Conservation (phyloP, 805 yeast genomes). For the Alloascoidea africana region DNA sequence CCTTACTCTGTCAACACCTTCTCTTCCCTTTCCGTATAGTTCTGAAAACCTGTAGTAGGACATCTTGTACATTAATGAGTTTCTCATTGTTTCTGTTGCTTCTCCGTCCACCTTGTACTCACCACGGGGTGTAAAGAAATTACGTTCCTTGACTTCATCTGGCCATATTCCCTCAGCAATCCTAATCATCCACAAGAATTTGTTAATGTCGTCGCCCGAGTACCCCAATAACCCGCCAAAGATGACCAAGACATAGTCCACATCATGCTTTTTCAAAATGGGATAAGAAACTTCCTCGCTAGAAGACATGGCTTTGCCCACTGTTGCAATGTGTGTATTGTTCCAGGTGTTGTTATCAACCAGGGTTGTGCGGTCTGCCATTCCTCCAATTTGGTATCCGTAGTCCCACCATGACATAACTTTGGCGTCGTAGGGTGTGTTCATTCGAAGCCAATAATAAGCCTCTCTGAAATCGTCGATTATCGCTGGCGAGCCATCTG, state of each 20-base stretch:
- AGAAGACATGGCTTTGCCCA: conserved; percentile 95
- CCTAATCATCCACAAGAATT: conserved; percentile 97
- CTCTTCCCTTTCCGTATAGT: conserved; percentile 34
- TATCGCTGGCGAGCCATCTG: conserved; percentile 73
- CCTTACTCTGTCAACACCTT: conserved; percentile 76
- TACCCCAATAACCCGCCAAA: conserved; percentile 92
- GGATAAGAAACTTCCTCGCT: conserved; percentile 80
- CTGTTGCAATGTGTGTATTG: conserved; percentile 97
- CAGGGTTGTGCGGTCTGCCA: conserved; percentile 97
- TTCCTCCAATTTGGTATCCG: conserved; percentile 98
- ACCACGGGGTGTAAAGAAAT: conserved; percentile 71
- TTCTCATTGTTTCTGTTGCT: conserved; percentile 76
- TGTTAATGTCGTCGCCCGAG: conserved; percentile 93
- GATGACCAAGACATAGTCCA: conserved; percentile 82
- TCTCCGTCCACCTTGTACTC: conserved; percentile 75
- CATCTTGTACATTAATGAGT: conserved; percentile 91
- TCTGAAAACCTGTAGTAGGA: conserved; percentile 78
- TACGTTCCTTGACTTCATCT: conserved; percentile 82
- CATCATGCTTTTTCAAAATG: conserved; percentile 80
- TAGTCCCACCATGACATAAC: conserved; percentile 99
- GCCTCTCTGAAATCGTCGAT: conserved; percentile 99
- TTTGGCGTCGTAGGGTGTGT: conserved; percentile 90
- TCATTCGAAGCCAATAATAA: conserved; percentile 97
- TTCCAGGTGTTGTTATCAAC: conserved; percentile 99
- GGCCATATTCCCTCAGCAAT: conserved; percentile 99